Percentiles rank a stretch among this genome's conserved stretches.
Evolutionary conservation across 306 rosid genomes (phyloP).

Genomic region (Urtica urens): DNA sequence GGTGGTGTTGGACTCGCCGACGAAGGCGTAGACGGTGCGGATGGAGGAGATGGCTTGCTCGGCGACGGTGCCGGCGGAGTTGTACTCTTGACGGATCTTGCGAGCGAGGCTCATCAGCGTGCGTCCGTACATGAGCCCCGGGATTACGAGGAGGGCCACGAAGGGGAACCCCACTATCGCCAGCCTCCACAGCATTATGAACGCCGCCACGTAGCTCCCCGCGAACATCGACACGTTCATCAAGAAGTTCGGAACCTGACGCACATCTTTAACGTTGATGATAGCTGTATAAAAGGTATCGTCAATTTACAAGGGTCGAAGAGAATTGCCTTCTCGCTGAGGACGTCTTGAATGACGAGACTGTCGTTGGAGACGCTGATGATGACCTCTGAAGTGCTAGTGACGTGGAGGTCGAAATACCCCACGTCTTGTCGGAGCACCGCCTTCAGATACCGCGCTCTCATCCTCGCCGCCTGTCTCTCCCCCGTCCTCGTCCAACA

Average conservation of each 20-base stretch:
- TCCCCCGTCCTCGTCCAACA: conserved; percentile 98
- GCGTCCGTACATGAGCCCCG: conserved; percentile 72
- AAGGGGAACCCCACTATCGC: conserved; percentile 76
- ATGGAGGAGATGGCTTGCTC: conserved; percentile 79
- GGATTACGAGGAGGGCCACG: conserved; percentile 49
- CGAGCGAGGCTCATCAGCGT: conserved; percentile 54
- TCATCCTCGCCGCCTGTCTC: conserved; percentile 84
- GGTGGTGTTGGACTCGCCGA: conserved; percentile 55
- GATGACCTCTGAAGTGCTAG: conserved; percentile 84
- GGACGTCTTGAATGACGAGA: conserved; percentile 70
- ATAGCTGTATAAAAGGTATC: too few relatives aligned
- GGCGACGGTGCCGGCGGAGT: conserved; percentile 55
- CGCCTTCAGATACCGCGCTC: conserved; percentile 69
- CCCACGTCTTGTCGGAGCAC: conserved; percentile 80
- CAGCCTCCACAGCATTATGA: conserved; percentile 51
- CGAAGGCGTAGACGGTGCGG: conserved; percentile 77
- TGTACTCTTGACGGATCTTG: conserved; percentile 52
- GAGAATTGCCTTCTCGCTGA: conserved; percentile 88
- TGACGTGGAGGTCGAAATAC: conserved; percentile 75
- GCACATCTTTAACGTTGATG: neutral
- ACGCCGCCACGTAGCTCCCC: conserved; percentile 60
- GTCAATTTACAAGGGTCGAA: too few relatives aligned
- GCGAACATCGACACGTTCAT: conserved; percentile 50
- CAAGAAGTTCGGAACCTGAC: conserved; percentile 69
- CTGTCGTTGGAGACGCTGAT: conserved; percentile 77